Evolutionary conservation across 1,284 basidiomycete genomes (phyloP).

Genomic region (Heterobasidion occidentale): DNA sequence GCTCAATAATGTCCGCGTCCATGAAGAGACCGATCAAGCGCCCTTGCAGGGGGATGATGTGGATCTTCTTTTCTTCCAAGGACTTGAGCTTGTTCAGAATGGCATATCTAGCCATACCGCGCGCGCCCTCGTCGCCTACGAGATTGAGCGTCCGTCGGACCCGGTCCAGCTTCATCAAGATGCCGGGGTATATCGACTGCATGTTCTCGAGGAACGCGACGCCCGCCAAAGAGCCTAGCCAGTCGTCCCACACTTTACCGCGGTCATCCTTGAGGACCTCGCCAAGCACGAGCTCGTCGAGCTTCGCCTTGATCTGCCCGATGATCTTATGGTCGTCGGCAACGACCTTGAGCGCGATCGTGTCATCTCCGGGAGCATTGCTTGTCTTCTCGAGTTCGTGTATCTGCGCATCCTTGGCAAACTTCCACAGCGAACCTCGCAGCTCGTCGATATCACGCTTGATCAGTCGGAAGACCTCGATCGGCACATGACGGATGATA

Average conservation of each 20-base stretch:
- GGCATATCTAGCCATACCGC: slow-evolving; percentile 29
- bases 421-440: slow-evolving; percentile 12
- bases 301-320: slow-evolving; percentile 43
- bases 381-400: slow-evolving; percentile 9
- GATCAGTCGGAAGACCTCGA: slow-evolving; percentile 24
- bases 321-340: slow-evolving; percentile 39
- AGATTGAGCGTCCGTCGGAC: slow-evolving; percentile 38
- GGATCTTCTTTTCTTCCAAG: slow-evolving; percentile 31
- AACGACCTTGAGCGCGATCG: slow-evolving; percentile 33
- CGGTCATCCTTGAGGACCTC: slow-evolving; percentile 43
- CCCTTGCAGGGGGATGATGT: slow-evolving; percentile 36
- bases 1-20: slow-evolving; percentile 28
- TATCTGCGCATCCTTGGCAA: slow-evolving; percentile 15
- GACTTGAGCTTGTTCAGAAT: slow-evolving; percentile 38
- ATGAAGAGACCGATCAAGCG: slow-evolving; percentile 36
- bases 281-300: slow-evolving; percentile 53
- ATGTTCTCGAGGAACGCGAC: slow-evolving; percentile 34
- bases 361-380: neutral
- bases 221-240: slow-evolving; percentile 39
- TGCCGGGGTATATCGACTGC: slow-evolving; percentile 24
- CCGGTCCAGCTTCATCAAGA: slow-evolving; percentile 36
- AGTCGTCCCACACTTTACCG: slow-evolving; percentile 53
- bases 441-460: slow-evolving; percentile 16
- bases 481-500: slow-evolving; percentile 33
- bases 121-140: slow-evolving; percentile 35